These are phyloP conservation scores for Backusella tuberculispora DNA, from an alignment of 192 early-diverging fungal species.

Conservation along the genomic window DNA sequence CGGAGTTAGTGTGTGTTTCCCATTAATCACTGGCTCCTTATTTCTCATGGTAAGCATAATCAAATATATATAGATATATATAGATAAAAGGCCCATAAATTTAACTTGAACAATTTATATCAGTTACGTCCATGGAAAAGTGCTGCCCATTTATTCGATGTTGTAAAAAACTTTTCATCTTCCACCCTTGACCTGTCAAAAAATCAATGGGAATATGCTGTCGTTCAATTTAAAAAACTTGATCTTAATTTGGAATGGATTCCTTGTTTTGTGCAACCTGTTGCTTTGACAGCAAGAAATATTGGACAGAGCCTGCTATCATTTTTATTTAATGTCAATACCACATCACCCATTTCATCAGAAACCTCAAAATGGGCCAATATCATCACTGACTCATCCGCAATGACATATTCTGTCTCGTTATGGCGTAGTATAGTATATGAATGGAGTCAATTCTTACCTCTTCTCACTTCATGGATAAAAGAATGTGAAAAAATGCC, in stretches of 20 bases:
- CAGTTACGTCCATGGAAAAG: background rate
- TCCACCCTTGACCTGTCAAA: background rate
- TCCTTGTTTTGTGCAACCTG: background rate
- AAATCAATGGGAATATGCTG: background rate
- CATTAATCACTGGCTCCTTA: slow-evolving; percentile 63
- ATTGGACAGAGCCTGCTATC: background rate
- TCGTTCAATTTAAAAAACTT: background rate
- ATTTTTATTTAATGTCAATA: background rate
- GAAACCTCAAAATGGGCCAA: background rate
- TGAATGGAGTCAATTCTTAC: background rate
- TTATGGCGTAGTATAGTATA: background rate
- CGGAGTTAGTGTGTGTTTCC: slow-evolving; percentile 69
- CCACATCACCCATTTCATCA: background rate
- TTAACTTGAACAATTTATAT: background rate
- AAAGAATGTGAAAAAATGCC: background rate
- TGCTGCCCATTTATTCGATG: background rate
- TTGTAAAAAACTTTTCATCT: background rate
- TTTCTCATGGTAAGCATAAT: slow-evolving; percentile 42
- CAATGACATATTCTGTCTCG: background rate
- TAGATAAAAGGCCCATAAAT: no score
- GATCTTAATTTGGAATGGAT: slow-evolving; percentile 5
- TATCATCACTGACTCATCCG: background rate
- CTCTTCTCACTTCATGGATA: background rate
- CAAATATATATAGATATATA: background rate
- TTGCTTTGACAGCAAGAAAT: background rate